These are phyloP conservation scores for Tricholoma terreum DNA, from an alignment of 768 basidiomycete genomes.

Conservation along the genomic window DNA sequence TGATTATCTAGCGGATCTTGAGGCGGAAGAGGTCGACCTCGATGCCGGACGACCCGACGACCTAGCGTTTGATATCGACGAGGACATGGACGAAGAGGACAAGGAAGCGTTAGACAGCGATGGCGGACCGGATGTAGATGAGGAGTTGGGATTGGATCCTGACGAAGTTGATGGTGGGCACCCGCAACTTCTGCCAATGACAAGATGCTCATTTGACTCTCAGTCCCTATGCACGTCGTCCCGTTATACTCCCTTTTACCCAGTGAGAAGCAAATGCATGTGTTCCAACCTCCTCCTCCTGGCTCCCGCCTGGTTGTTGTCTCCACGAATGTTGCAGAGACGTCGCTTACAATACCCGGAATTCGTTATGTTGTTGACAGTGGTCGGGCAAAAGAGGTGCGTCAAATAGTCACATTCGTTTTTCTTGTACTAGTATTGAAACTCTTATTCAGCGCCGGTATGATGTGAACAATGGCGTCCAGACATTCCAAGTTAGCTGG, in stretches of 20 bases:
- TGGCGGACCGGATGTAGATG: constrained; percentile 53
- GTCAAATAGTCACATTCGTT: constrained; percentile 5
- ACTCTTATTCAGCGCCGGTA: constrained; percentile 63
- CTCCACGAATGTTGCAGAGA: constrained; percentile 95
- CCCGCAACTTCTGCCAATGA: constrained; percentile 3
- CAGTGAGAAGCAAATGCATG: constrained; percentile 92
- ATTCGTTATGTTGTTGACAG: constrained; percentile 98
- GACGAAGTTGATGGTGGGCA: constrained; percentile 67
- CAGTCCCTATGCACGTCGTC: constrained; percentile 92
- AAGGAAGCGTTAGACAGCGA: constrained; percentile 75
- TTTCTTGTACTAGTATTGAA: background rate
- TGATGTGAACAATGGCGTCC: constrained; percentile 77
- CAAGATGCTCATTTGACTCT: constrained; percentile 1
- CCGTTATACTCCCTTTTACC: constrained; percentile 92
- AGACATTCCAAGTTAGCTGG: constrained; percentile 92
- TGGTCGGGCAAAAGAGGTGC: constrained; percentile 91
- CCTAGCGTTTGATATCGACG: constrained; percentile 69
- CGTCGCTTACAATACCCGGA: constrained; percentile 93
- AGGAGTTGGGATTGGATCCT: constrained; percentile 55
- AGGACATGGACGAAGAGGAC: constrained; percentile 57
- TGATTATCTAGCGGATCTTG: constrained; percentile 56
- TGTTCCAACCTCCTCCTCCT: constrained; percentile 81
- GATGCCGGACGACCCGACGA: constrained; percentile 46
- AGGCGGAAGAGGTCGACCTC: constrained; percentile 79
- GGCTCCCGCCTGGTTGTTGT: constrained; percentile 88